Conservation (phyloP, 352 stramenopile genomes). For the Phytophthora europaea region DNA sequence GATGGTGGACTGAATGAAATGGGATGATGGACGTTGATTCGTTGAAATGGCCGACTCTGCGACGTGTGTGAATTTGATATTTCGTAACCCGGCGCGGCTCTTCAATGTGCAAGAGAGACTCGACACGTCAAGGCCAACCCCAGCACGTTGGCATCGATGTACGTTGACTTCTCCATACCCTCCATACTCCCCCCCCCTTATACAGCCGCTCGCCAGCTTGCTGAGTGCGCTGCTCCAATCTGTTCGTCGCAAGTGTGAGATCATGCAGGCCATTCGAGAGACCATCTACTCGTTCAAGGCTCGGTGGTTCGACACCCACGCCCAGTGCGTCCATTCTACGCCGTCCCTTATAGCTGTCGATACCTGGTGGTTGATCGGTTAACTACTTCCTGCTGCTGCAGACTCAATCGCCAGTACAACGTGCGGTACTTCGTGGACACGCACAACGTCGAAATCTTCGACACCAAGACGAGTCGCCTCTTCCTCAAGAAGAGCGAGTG, state of each 20-base stretch:
- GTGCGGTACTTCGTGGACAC: constrained; percentile 85
- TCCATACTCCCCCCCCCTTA: too few relatives aligned
- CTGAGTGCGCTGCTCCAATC: background rate
- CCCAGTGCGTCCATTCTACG: constrained; percentile 53
- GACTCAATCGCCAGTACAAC: constrained; percentile 81
- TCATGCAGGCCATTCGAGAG: constrained; percentile 75
- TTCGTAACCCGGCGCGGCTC: constrained; percentile 3
- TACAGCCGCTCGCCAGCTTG: background rate
- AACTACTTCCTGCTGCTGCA: constrained; percentile 27
- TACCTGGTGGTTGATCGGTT: constrained; percentile 5
- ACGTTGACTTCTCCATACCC: background rate
- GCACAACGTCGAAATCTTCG: constrained; percentile 91
- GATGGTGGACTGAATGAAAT: too few relatives aligned
- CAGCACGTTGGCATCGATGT: background rate
- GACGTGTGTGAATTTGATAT: constrained; percentile 18
- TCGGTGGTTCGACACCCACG: constrained; percentile 82
- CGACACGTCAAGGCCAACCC: background rate
- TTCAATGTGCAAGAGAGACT: constrained; percentile 22
- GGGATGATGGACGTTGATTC: constrained; percentile 3
- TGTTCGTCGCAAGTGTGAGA: background rate
- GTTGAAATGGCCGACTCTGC: constrained; percentile 17
- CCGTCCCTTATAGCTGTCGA: background rate
- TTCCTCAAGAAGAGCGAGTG: constrained; percentile 94
- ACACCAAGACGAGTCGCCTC: constrained; percentile 87
- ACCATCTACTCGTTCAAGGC: constrained; percentile 88